A percentile compares a stretch with the other conserved stretches of the same genome.
Conservation (phyloP, 2,329 filamentous ascomycete species). For the Cladosporium sp. region DNA sequence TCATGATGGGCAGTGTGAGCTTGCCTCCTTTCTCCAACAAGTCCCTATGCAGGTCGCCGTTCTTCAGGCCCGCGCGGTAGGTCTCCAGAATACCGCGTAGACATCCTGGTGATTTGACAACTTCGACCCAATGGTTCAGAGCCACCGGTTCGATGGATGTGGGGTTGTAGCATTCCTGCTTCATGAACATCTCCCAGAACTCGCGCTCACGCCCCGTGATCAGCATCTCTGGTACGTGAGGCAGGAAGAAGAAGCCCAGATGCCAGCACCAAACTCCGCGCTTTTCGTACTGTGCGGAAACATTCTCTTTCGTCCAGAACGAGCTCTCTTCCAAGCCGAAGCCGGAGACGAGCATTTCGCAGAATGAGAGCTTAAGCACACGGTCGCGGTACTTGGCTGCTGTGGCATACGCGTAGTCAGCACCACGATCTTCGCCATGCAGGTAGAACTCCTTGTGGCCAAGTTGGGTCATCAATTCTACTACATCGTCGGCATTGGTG, state of each 20-base stretch:
- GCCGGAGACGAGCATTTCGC: constrained; percentile 34
- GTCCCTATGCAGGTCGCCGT: constrained; percentile 29
- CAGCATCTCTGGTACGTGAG: constrained; percentile 38
- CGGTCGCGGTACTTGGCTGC: constrained; percentile 30
- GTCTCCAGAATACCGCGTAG: constrained; percentile 34
- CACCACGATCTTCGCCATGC: constrained; percentile 34
- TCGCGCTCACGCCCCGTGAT: constrained; percentile 36
- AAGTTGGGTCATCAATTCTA: constrained; percentile 33
- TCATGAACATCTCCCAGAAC: constrained; percentile 40
- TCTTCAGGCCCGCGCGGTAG: constrained; percentile 32
- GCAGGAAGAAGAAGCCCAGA: constrained; percentile 33
- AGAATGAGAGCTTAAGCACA: constrained; percentile 29
- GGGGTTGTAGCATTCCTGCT: constrained; percentile 38
- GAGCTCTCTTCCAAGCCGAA: constrained; percentile 30
- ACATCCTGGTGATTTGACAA: constrained; percentile 30
- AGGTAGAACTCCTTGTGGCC: constrained; percentile 32
- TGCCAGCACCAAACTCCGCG: constrained; percentile 37
- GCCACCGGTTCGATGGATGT: constrained; percentile 32
- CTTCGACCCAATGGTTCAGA: constrained; percentile 32
- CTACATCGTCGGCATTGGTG: constrained; percentile 34
- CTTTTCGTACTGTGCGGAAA: constrained; percentile 29
- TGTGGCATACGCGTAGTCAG: constrained; percentile 34
- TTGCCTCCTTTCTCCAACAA: constrained; percentile 25
- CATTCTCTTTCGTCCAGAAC: constrained; percentile 31
- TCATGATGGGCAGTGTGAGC: constrained; percentile 31